phyloP scores from a whole-genome alignment of 768 basidiomycete species.

The Nevesoporus exiguus region DNA sequence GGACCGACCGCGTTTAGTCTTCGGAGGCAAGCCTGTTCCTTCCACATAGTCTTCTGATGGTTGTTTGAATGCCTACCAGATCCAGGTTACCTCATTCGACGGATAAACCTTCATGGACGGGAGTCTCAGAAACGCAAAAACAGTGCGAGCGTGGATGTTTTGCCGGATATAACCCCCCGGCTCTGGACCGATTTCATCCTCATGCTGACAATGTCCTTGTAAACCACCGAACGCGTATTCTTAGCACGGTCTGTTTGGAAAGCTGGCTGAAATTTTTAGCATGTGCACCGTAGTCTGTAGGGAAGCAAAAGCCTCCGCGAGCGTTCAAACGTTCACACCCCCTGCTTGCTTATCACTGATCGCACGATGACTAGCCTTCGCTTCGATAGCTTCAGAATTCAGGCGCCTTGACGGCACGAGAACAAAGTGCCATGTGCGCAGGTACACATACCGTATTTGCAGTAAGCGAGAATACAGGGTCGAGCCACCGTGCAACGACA shows the following conservation, averaged over 20 bases:
- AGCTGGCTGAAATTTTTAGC: neutral
- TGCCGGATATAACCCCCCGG: neutral
- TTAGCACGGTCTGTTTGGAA: neutral
- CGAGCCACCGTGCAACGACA: neutral
- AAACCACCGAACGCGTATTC: neutral
- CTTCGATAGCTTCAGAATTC: neutral
- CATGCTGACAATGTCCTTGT: neutral
- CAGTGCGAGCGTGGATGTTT: neutral
- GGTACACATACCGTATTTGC: too few relatives aligned
- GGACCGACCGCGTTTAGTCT: neutral
- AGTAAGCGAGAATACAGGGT: neutral
- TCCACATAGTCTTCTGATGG: neutral
- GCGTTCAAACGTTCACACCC: slow-evolving; percentile 1
- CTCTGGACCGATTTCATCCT: neutral
- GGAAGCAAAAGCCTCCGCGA: neutral
- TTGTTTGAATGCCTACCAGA: neutral
- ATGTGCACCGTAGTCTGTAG: neutral
- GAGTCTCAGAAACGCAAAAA: neutral
- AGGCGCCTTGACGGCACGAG: neutral
- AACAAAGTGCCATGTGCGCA: neutral
- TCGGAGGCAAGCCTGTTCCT: neutral
- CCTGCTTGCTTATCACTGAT: neutral
- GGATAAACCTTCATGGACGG: neutral
- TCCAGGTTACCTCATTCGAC: neutral
- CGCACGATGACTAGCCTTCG: neutral